Base-by-base conservation (phyloP, 2,329 filamentous ascomycete genomes). In the Trichophyton benhamiae region DNA sequence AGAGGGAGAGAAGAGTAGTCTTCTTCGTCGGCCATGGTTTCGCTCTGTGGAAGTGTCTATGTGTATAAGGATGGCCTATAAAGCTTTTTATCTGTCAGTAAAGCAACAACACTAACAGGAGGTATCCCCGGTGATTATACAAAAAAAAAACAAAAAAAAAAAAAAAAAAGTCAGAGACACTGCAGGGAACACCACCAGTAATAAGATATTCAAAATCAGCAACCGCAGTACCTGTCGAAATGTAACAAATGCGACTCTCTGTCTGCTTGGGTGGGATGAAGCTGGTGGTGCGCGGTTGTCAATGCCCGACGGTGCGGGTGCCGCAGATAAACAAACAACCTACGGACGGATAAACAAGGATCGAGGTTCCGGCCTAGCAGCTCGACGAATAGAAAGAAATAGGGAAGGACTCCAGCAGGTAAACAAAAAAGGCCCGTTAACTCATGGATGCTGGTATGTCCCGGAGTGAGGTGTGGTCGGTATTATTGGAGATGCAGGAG, bases 1-100 rank as follows among this genome's bases (percentile, higher is more conserved):
- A 95, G 75, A 49, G 90, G 87, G 64, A 95, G 78, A 66, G 87
- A 83, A 76, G 85, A 87, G 73, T 87, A 92, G 73, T 95, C 89
- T 74, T 92, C 88, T 72, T 82, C 78, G 66, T 95, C 90, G 62
- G 87, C 88, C 89, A 95, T 95, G 52, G 60, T 36, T 59, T 49
- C 13, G 42, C 41, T 7, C 33, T 9, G 27, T 33, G 4, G 13
- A 17, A 11, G 13, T 30, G 22, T 53, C 15, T 53, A 55, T 55
- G 15, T 36, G 25, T 20, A 27, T 22, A 13, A 17, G 49, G 33
- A 33, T 33, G 49, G 2, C 36, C 57, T 58, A n/a, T 44, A 11
- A 6, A 6, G 46, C 46, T 13, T 49, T 49, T 49, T 3, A 15
- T 1, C 20, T 15, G 20, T 49, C 20, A 49, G 46, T 49, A 25